Base-by-base conservation (phyloP, 495 filamentous ascomycete genomes). In the Podospora conica region DNA sequence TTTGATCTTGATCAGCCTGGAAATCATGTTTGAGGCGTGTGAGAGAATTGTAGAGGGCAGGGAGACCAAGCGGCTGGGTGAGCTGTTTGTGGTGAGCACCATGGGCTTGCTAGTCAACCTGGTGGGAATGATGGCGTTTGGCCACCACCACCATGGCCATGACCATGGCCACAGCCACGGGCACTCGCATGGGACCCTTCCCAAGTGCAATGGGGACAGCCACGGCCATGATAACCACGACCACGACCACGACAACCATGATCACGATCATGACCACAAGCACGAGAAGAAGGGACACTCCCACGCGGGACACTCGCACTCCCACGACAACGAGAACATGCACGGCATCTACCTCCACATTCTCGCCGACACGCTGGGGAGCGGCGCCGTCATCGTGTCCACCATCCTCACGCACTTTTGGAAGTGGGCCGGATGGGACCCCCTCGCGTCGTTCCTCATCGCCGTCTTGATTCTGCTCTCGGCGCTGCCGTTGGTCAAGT, bases 321-420 rank as follows among this genome's bases (percentile, higher is more conserved):
- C 72, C 33, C 74, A 81, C 55, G 70, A 23, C 63, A 97, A 96
- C 74, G 96, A 99, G 71, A 99, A 99, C 71, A 98, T 98, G 96
- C 88, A 93, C 66, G 95, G 95, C n/a, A 98, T 99, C 66, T 99
- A 94, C 79, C 80, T 99, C 9, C 95, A 99, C 71, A 91, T 99
- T 63, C 81, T 98, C 4, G 96, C 94, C 9, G 95, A 99, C 74
- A 96, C 96, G 0, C 86, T 98, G 21, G 95, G 95, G 12, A 96
- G 92, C 40, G 90, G 93, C 18, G 93, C 93, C 12, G 95, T 99
- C 56, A 96, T 99, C 63, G 87, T 94, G 55, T 96, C 92, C 11
- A 98, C 95, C 5, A 79, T 91, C 0, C 82, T 97, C 3, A 94
- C 96, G 4, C 88, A 96, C 72, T 89, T 90, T 68, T 87, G 88